phyloP scores from a whole-genome alignment of 495 filamentous ascomycete genomes.

The Xylaria longipes region DNA sequence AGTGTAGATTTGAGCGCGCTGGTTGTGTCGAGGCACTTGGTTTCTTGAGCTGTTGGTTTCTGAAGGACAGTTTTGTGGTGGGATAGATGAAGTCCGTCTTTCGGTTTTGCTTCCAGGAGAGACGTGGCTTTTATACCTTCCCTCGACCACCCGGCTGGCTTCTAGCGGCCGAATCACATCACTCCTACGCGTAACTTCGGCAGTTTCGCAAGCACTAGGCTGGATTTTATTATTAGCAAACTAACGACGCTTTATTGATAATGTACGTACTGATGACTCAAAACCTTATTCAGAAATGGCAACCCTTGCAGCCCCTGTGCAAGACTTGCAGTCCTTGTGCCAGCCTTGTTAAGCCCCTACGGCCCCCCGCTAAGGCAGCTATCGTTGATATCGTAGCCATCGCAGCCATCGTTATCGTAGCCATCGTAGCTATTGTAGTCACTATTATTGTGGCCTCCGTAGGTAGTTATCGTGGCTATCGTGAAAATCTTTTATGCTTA shows the following conservation, averaged over 20 bases:
- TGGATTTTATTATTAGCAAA: slow-evolving; percentile 36
- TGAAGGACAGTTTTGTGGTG: too few relatives aligned
- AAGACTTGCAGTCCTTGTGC: neutral
- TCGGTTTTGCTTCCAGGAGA: neutral
- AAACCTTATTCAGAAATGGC: neutral
- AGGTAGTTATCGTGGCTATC: too few relatives aligned
- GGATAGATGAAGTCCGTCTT: neutral
- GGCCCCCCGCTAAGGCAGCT: neutral
- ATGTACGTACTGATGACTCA: neutral
- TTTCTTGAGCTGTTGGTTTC: too few relatives aligned
- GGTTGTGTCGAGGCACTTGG: too few relatives aligned
- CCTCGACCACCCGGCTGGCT: neutral
- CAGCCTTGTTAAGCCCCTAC: neutral
- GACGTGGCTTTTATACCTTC: neutral
- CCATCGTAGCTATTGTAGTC: too few relatives aligned
- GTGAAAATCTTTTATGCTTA: too few relatives aligned
- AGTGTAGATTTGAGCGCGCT: too few relatives aligned
- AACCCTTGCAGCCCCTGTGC: neutral
- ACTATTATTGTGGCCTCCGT: too few relatives aligned
- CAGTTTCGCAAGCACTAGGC: slow-evolving; percentile 42
- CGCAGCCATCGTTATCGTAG: too few relatives aligned
- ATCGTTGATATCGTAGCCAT: too few relatives aligned
- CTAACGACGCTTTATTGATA: neutral
- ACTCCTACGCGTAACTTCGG: slow-evolving; percentile 32
- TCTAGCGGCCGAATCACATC: neutral